These are phyloP conservation scores for Nitzschia sp. DNA, from an alignment of 108 stramenopile species.

Conservation along the genomic window DNA sequence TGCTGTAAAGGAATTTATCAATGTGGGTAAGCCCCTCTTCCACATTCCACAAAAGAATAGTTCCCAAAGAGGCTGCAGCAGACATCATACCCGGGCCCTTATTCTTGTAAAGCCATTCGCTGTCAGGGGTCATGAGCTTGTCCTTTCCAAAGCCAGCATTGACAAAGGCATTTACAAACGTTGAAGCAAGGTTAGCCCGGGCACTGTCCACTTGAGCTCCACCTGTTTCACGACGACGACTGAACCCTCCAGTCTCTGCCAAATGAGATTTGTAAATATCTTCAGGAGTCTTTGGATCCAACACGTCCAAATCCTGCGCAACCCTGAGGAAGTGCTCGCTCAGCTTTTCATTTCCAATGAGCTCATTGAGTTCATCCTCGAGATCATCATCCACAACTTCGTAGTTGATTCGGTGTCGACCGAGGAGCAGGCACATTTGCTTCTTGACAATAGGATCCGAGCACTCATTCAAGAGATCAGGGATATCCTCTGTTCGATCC, in stretches of 20 bases:
- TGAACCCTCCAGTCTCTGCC: conserved; percentile 92
- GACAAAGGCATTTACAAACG: conserved; percentile 98
- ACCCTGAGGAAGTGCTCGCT: conserved; percentile 88
- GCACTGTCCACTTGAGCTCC: conserved; percentile 93
- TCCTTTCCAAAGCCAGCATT: conserved; percentile 98
- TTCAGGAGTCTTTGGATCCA: conserved; percentile 95
- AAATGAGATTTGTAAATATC: conserved; percentile 99
- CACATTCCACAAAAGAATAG: conserved; percentile 97
- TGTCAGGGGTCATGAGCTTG: conserved; percentile 89
- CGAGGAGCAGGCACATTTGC: conserved; percentile 89
- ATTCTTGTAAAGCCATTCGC: conserved; percentile 96
- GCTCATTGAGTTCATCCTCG: conserved; percentile 85
- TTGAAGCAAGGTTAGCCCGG: conserved; percentile 96
- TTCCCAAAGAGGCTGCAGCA: conserved; percentile 95
- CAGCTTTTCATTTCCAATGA: conserved; percentile 92
- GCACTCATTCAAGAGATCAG: conserved; percentile 66
- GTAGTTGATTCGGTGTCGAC: conserved; percentile 83
- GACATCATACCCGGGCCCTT: conserved; percentile 99
- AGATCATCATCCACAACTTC: conserved; percentile 83
- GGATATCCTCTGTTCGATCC: conserved; percentile 57
- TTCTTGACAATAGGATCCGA: conserved; percentile 83
- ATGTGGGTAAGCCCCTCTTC: conserved; percentile 98
- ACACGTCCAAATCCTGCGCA: conserved; percentile 91
- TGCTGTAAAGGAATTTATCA: conserved; percentile 96
- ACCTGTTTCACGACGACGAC: conserved; percentile 74